Conservation (phyloP, 225 moss, liverwort and hornwort genomes). For the Physcomitrium patens region DNA sequence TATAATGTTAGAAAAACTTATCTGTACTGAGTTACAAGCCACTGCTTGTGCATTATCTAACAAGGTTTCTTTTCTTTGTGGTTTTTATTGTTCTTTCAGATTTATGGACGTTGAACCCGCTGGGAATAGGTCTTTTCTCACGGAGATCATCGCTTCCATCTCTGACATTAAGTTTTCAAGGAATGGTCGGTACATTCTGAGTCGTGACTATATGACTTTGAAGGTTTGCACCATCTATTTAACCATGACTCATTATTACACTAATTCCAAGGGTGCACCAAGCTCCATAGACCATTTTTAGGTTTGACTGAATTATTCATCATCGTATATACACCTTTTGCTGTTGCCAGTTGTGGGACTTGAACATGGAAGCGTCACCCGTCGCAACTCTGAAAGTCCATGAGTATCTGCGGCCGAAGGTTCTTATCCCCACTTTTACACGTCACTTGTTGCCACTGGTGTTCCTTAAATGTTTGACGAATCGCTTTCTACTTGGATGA, state of each 20-base stretch:
- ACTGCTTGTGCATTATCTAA: too few relatives aligned
- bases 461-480: too few relatives aligned
- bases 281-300: too few relatives aligned
- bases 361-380: slow-evolving; percentile 98
- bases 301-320: too few relatives aligned
- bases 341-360: slow-evolving; percentile 84
- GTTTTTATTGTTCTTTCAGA: slow-evolving; percentile 42
- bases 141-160: slow-evolving; percentile 97
- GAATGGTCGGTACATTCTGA: slow-evolving; percentile 96
- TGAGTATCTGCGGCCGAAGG: slow-evolving; percentile 98
- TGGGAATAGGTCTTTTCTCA: slow-evolving; percentile 95
- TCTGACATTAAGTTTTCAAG: slow-evolving; percentile 99
- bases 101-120: slow-evolving; percentile 96
- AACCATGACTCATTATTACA: too few relatives aligned
- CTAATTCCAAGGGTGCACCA: too few relatives aligned
- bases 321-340: neutral
- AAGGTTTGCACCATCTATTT: slow-evolving; percentile 56
- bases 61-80: too few relatives aligned
- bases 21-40: too few relatives aligned
- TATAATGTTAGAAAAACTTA: too few relatives aligned
- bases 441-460: neutral
- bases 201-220: slow-evolving; percentile 98
- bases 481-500: too few relatives aligned
- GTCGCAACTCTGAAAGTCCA: slow-evolving; percentile 93
- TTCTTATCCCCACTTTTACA: slow-evolving; percentile 20